phyloP scores from a whole-genome alignment of 2,329 filamentous ascomycete genomes.

The Verticillium zaregamsianum region DNA sequence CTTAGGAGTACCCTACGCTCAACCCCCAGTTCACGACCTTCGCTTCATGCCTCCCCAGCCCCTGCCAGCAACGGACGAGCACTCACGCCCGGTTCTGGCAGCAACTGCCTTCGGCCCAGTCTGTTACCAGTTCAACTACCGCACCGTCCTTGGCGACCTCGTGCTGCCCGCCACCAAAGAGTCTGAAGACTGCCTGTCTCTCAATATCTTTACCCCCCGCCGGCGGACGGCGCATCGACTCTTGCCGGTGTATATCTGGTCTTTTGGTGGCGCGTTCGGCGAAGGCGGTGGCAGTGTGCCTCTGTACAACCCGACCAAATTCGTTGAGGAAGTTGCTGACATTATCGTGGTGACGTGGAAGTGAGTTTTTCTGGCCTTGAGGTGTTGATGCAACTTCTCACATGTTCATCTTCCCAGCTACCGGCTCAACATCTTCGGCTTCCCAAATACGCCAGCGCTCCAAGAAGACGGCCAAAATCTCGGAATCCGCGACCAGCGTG shows the following conservation, averaged over 20 bases:
- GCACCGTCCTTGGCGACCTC: too few species aligned
- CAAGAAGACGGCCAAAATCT: constrained; percentile 23
- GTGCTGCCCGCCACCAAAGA: constrained; percentile 24
- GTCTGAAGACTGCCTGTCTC: constrained; percentile 28
- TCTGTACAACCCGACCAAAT: background rate
- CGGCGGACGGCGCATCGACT: too few species aligned
- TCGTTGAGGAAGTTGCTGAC: background rate
- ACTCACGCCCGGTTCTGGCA: constrained; percentile 18
- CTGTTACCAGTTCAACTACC: constrained; percentile 39
- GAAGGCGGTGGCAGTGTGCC: constrained; percentile 2
- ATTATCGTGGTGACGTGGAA: background rate
- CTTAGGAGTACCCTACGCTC: constrained; percentile 48
- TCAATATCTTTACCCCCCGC: constrained; percentile 18
- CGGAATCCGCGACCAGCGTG: constrained; percentile 25
- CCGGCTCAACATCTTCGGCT: constrained; percentile 23
- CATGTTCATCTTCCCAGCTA: constrained; percentile 15
- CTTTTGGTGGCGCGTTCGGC: background rate
- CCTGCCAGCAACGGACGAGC: constrained; percentile 39
- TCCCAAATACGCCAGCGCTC: constrained; percentile 24
- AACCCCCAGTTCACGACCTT: constrained; percentile 47
- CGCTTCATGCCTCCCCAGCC: constrained; percentile 33
- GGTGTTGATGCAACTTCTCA: background rate
- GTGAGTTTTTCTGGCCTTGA: too few species aligned
- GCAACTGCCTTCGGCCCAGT: constrained; percentile 40
- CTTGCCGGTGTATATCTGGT: background rate